Evolutionary conservation across 441 rosid species (phyloP), one percentile per base, ranked within the genome.

Genomic region (Corymbia calophylla): DNA sequence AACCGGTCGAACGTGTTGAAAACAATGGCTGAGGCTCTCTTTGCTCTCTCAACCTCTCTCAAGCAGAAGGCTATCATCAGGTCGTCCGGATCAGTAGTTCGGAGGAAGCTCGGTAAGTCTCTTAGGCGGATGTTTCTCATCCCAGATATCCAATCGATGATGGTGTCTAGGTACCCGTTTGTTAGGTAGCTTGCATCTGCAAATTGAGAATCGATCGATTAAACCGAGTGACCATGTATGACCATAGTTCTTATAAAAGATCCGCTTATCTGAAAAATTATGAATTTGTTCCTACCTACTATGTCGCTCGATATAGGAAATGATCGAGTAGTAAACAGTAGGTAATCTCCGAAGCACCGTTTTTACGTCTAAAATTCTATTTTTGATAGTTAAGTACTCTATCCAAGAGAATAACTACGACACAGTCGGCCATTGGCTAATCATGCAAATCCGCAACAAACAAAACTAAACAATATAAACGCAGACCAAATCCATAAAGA

Each of bases 71-170:
- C 9, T 9, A 89, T 1, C 88, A 86, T 66, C 32, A n/a, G 5
- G 29, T 89, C 90, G 7, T 89, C 66, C 1, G 35, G 35, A 25
- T 86, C 82, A 7, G 86, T 86, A n/a, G 88, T 66, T 70, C 88
- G 64, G 9, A 86, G 4, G 68, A 89, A 89, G 53, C 54, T 86
- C 6, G 90, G 90, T 4, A 89, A 62, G 86, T 89, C 90, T 87
- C 73, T 89, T 48, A 89, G 55, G 54, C 88, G 90, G 70, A 89
- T 86, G 68, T 89, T 89, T 53, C 87, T 89, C 90, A 89, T 89
- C 25, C 88, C 86, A 9, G 90, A 88, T 15, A 89, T 89, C 90
- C 90, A 89, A 18, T 89, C 90, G 1, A 89, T 55, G 17, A 18
- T 29, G 51, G 90, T 89, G 70, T 89, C 90, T 23, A 89, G 19